These are phyloP conservation scores for Collybia mongolica DNA, from an alignment of 768 basidiomycete genomes.

Conservation along the genomic window DNA sequence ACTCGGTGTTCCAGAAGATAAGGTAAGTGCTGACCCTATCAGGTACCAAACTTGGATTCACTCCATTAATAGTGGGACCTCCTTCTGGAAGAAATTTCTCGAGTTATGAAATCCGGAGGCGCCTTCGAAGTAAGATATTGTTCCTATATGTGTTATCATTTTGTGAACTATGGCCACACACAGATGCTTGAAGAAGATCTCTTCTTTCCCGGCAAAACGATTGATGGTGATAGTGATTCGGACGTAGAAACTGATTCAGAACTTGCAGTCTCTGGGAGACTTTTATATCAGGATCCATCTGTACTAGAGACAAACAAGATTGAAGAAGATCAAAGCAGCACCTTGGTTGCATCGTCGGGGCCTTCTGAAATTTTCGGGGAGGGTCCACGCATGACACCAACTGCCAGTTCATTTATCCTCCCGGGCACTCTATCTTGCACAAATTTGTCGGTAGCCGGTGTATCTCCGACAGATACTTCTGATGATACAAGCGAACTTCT, in stretches of 20 bases:
- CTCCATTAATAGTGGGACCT: slow-evolving; percentile 53
- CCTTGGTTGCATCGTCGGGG: slow-evolving; percentile 1
- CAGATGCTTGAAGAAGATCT: slow-evolving; percentile 76
- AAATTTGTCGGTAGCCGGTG: slow-evolving; percentile 21
- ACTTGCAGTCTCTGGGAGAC: slow-evolving; percentile 17
- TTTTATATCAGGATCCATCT: slow-evolving; percentile 3
- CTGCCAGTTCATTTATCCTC: slow-evolving; percentile 5
- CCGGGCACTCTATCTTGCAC: slow-evolving; percentile 19
- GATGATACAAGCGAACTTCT: slow-evolving; percentile 18
- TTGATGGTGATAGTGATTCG: slow-evolving; percentile 32
- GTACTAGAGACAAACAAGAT: slow-evolving; percentile 2
- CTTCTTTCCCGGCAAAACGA: slow-evolving; percentile 59
- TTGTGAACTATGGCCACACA: slow-evolving; percentile 17
- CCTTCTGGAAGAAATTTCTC: slow-evolving; percentile 65
- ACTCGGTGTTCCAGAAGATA: slow-evolving; percentile 74
- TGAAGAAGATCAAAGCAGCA: neutral
- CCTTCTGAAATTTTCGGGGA: slow-evolving; percentile 9
- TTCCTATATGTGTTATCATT: neutral
- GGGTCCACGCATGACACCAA: slow-evolving; percentile 9
- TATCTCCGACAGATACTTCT: slow-evolving; percentile 15
- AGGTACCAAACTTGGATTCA: neutral
- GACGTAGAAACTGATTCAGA: slow-evolving; percentile 23
- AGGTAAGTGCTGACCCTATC: slow-evolving; percentile 35
- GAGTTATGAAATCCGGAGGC: slow-evolving; percentile 75
- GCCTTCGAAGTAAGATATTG: slow-evolving; percentile 55